Percentiles rank a stretch among this genome's conserved stretches.
Evolutionary conservation across 139 green algal species (phyloP).

Genomic region (Tetradesmus lagerheimii): DNA sequence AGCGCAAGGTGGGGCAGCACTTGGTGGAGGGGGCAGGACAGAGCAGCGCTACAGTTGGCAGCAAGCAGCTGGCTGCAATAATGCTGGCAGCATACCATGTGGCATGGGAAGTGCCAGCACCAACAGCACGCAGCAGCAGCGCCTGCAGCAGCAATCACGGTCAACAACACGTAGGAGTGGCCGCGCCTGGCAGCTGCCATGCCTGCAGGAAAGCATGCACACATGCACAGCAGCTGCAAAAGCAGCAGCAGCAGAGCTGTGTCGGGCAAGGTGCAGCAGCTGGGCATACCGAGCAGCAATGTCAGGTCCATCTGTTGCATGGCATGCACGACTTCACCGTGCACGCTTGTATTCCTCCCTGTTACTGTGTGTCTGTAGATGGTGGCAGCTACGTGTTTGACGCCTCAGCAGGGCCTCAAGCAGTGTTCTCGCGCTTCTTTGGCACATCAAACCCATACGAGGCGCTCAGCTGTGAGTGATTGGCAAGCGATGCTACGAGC

Average conservation of each 20-base stretch:
- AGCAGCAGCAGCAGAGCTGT: background rate
- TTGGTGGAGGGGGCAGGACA: background rate
- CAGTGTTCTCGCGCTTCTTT: conserved; percentile 81
- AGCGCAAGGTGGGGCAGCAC: conserved; percentile 58
- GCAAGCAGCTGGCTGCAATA: background rate
- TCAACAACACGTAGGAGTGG: too few relatives aligned
- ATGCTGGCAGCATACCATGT: background rate
- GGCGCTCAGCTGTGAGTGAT: conserved; percentile 67
- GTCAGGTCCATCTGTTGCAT: too few relatives aligned
- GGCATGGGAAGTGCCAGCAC: background rate
- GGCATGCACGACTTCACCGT: background rate
- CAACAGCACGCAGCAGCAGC: background rate
- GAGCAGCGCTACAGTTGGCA: background rate
- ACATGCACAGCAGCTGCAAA: background rate
- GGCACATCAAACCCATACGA: conserved; percentile 87
- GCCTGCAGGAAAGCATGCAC: too few relatives aligned
- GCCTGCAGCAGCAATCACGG: background rate
- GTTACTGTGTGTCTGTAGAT: background rate
- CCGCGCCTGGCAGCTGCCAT: too few relatives aligned
- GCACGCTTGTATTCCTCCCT: background rate
- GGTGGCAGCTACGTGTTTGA: conserved; percentile 59
- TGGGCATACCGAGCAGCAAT: background rate
- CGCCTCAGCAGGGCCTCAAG: conserved; percentile 49
- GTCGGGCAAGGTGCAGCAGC: background rate
- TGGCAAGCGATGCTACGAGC: background rate